Evolutionary conservation across 371 early-diverging fungal genomes (phyloP), one percentile per base, ranked within the genome.

Genomic region (Lichtheimia ramosa): DNA sequence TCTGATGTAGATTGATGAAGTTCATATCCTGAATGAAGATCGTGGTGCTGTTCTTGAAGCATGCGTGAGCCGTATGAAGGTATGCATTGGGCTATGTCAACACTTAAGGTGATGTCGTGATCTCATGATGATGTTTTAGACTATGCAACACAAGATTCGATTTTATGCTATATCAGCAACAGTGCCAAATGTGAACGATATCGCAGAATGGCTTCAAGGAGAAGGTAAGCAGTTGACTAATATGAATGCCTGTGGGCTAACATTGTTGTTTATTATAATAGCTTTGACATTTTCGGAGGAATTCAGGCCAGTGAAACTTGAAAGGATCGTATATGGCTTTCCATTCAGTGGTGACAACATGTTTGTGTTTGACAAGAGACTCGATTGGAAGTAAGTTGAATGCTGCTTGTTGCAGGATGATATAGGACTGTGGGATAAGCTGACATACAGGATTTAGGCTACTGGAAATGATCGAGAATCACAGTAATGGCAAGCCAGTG

Each of bases 131-230:
- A 34, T 34, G 34, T 51, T 25, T 18, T 60, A 80, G 77, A 69
- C 70, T 8, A 66, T 71, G 59, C 48, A 60, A 10, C 51, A 55
- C 39, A 43, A 57, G n/a, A 24, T 75, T 23, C 63, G 75, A 23
- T 68, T 66, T 50, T 66, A 96, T 3, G 95, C 92, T 8, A 69
- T 97, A 2, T 91, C 92, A 14, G 96, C 96, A 1, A 95, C 96
- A 0, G 82, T 94, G 12, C 95, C 97, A 0, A 97, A 97, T 70
- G 61, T 91, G 4, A 67, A 77, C 3, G 94, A 95, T 65, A 81
- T 97, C 42, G 92, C 89, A 0, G 64, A 66, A 2, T 93, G 94
- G 94, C 68, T 86, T 1, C 53, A 67, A 14, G 78, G 72, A 63
- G 68, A 71, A 42, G 64, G 79, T 69, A 69, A 57, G 58, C 67